A percentile compares a stretch with the other conserved stretches of the same genome.
Conservation (phyloP, 768 basidiomycete genomes). For the Lactifluus volemus region DNA sequence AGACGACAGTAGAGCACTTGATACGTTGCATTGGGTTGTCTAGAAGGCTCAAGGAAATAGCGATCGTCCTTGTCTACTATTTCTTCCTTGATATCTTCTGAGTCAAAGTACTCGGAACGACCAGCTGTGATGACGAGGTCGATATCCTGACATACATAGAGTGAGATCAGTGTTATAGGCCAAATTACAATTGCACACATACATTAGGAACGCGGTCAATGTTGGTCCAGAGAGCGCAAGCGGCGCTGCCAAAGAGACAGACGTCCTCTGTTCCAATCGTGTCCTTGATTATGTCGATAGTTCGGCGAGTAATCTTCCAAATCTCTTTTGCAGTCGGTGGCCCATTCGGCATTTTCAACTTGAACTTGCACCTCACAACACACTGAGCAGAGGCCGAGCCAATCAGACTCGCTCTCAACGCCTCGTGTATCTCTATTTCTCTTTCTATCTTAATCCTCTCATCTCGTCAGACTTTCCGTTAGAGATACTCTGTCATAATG, state of each 20-base stretch:
- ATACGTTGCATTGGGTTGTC: background rate
- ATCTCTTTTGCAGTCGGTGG: background rate
- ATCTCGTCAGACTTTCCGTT: too few relatives aligned
- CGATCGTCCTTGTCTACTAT: background rate
- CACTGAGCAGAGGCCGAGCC: too few relatives aligned
- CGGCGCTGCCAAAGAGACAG: constrained; percentile 9
- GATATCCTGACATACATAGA: background rate
- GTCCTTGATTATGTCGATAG: background rate
- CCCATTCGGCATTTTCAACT: too few relatives aligned
- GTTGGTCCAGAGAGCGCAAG: background rate
- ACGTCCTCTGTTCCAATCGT: background rate
- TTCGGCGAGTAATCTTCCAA: background rate
- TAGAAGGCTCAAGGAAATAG: background rate
- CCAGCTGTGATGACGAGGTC: background rate
- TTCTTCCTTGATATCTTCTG: background rate
- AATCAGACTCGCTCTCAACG: too few relatives aligned
- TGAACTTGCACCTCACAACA: too few relatives aligned
- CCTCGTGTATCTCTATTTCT: too few relatives aligned
- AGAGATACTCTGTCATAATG: background rate
- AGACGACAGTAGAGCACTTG: constrained; percentile 4
- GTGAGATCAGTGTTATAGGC: too few relatives aligned
- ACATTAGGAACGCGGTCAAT: constrained; percentile 4
- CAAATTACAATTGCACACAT: background rate
- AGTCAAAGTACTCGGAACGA: background rate
- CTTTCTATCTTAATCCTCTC: too few relatives aligned